Evolutionary conservation across 306 rosid species (phyloP), one percentile per base, ranked within the genome.

Genomic region (Quercus cerris): DNA sequence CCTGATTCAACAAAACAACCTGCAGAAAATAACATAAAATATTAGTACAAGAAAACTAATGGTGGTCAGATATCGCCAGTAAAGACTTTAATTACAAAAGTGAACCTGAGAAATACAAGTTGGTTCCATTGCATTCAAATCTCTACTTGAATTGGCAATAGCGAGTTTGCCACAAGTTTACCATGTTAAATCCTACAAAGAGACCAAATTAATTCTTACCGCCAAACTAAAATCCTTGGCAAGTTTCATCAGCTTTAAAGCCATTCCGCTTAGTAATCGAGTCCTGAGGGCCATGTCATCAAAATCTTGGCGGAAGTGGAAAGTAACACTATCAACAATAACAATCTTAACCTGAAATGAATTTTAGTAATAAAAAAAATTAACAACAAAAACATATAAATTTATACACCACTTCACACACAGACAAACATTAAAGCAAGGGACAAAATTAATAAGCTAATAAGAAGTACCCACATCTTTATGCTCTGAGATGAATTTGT

Each of bases 1-100:
- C 99, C 85, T 95, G 99, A 83, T 95, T 95, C 80, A 93, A 85
- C 75, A 95, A 80, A 87, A 94, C 97, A 84, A 94, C 95, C 97
- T 94, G 84, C 85, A 78, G 63, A 54, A 68, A 72, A 59, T 27
- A 78, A 25, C 8, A 2, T 56, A 31, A 70, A 73, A 66, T 23
- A 54, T 22, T 61, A 41, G 1, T 31, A 72, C 67, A 73, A 76
- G 41, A 49, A 44, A 30, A 78, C 33, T 59, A 14, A 56, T 35
- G 13, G 70, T 14, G 10, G 17, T 44, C 74, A 58, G 61, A 62
- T 59, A 5, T 6, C 12, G 28, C 68, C 55, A 75, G 73, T 25
- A 49, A 75, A 76, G 25, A 27, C 19, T 7, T 63, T 66, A 10
- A 61, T 57, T 41, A 25, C 56, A 30, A 71, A 59, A 30, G 70